Evolutionary conservation across 2,329 filamentous ascomycete species (phyloP).

Genomic region (Botryosphaeria agaves): DNA sequence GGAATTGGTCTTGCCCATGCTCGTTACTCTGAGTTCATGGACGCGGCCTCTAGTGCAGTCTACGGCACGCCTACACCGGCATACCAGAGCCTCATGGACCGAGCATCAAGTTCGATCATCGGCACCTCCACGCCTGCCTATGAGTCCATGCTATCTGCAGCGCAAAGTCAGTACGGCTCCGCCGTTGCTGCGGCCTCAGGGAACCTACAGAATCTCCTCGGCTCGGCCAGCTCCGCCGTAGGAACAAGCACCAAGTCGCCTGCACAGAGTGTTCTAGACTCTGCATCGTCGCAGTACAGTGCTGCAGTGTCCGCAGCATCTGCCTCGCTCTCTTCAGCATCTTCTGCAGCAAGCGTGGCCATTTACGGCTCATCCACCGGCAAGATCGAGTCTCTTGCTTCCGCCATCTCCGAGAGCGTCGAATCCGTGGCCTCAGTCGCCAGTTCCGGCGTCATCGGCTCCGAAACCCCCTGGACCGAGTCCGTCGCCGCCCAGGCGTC

Average conservation of each 20-base stretch:
- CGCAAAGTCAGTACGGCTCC: constrained; percentile 17
- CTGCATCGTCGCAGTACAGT: constrained; percentile 27
- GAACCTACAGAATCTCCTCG: constrained; percentile 21
- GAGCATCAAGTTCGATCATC: constrained; percentile 12
- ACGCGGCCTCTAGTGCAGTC: constrained; percentile 52
- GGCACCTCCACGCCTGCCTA: constrained; percentile 24
- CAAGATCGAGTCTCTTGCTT: constrained; percentile 19
- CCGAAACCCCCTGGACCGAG: constrained; percentile 33
- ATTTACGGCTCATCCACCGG: constrained; percentile 27
- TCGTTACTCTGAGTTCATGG: constrained; percentile 58
- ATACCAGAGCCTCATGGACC: constrained; percentile 16
- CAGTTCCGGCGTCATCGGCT: constrained; percentile 26
- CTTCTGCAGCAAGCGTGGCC: constrained; percentile 23
- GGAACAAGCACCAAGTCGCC: constrained; percentile 17
- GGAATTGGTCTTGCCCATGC: constrained; percentile 64
- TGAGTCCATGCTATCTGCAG: constrained; percentile 17
- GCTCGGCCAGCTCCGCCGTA: constrained; percentile 21
- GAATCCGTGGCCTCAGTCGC: constrained; percentile 26
- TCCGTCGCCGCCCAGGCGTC: constrained; percentile 38
- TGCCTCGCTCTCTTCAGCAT: constrained; percentile 19
- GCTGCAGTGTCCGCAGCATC: constrained; percentile 26
- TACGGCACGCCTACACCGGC: constrained; percentile 46
- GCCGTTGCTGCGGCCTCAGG: constrained; percentile 21
- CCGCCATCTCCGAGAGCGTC: constrained; percentile 31
- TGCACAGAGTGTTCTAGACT: constrained; percentile 20